A percentile compares a stretch with the other conserved stretches of the same genome.
Conservation (phyloP, 768 basidiomycete genomes). For the Dacryopinax primogenitus region DNA sequence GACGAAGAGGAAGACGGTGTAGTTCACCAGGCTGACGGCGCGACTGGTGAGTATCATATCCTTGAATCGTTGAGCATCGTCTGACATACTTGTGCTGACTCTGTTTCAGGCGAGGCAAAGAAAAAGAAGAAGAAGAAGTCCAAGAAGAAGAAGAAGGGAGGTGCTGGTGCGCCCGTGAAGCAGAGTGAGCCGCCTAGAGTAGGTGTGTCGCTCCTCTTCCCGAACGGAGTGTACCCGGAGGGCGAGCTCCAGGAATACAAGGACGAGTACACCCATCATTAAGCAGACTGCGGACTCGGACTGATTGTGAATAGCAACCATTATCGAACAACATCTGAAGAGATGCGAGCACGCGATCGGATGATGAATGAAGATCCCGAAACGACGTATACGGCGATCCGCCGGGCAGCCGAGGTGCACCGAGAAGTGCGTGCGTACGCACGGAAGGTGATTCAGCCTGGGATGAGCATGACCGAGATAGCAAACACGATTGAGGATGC, state of each 20-base stretch:
- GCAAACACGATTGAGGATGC: slow-evolving; percentile 87
- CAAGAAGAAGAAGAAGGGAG: slow-evolving; percentile 56
- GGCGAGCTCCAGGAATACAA: slow-evolving; percentile 87
- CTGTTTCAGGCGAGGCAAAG: slow-evolving; percentile 32
- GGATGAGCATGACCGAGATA: slow-evolving; percentile 89
- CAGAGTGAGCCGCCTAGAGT: slow-evolving; percentile 90
- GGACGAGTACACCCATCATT: slow-evolving; percentile 55
- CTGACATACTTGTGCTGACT: not conserved
- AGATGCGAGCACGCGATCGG: slow-evolving; percentile 73
- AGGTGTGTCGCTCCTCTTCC: slow-evolving; percentile 78
- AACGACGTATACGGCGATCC: slow-evolving; percentile 75
- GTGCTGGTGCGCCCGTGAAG: slow-evolving; percentile 27
- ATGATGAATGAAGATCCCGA: slow-evolving; percentile 67
- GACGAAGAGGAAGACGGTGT: slow-evolving; percentile 24
- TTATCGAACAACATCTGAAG: slow-evolving; percentile 81
- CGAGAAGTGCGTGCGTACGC: slow-evolving; percentile 78
- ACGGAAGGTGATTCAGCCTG: slow-evolving; percentile 71
- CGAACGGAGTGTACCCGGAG: slow-evolving; percentile 74
- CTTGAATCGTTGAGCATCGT: not conserved
- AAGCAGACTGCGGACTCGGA: not conserved
- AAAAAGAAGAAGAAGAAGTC: slow-evolving; percentile 93
- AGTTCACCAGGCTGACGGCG: slow-evolving; percentile 14
- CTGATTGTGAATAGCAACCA: slow-evolving; percentile 47
- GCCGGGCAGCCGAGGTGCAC: slow-evolving; percentile 91
- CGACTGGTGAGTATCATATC: slow-evolving; percentile 11